phyloP scores from a whole-genome alignment of 306 rosid species.

The Dryas octopetala region DNA sequence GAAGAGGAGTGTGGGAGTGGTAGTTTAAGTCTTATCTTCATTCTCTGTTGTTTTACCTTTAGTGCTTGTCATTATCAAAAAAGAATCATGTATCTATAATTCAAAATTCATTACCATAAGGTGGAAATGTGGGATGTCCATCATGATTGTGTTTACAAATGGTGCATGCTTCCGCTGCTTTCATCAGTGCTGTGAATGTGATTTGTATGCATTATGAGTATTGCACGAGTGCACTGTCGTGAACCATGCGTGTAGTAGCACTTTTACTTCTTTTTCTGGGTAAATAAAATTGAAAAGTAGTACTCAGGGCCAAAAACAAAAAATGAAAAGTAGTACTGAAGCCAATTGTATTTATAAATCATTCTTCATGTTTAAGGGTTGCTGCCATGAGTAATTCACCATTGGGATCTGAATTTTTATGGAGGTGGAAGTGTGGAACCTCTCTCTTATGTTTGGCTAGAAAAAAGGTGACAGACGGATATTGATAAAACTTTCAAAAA shows the following conservation, averaged over 20 bases:
- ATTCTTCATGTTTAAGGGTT: not conserved
- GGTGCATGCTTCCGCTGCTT: not conserved
- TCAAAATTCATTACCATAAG: not conserved
- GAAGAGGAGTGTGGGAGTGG: no score
- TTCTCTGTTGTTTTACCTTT: not conserved
- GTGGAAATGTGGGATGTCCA: not conserved
- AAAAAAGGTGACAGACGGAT: not conserved
- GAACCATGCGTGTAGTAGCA: not conserved
- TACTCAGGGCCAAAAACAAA: no score
- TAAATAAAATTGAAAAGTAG: no score
- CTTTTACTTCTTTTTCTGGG: no score
- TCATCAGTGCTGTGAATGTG: not conserved
- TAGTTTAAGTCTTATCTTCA: not conserved
- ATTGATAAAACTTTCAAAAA: no score
- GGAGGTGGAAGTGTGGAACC: no score
- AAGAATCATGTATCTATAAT: slow-evolving; percentile 4
- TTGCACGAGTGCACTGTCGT: not conserved
- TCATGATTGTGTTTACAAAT: slow-evolving; percentile 5
- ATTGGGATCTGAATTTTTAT: not conserved
- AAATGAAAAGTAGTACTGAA: no score
- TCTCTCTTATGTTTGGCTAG: not conserved
- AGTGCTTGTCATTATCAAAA: slow-evolving; percentile 5
- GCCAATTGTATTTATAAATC: no score
- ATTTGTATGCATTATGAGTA: slow-evolving; percentile 1
- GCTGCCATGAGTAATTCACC: not conserved